Evolutionary conservation across 371 early-diverging fungal species (phyloP).

Genomic region (Lichtheimia ramosa): DNA sequence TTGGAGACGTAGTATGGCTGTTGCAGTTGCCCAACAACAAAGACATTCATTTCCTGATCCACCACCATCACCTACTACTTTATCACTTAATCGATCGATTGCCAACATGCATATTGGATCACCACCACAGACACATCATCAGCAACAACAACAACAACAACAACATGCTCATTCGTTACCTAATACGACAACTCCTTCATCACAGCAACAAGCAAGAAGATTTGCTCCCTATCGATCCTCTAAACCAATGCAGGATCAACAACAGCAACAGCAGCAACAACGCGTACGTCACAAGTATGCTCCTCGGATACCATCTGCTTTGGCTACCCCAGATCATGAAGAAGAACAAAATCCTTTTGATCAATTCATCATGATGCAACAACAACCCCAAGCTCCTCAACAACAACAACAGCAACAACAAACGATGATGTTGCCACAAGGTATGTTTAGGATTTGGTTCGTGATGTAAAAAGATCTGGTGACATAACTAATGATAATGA

Average conservation of each 20-base stretch:
- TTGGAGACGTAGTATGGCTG: slow-evolving; percentile 29
- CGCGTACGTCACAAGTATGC: slow-evolving; percentile 19
- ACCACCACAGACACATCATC: slow-evolving; percentile 20
- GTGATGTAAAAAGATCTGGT: too few relatives aligned
- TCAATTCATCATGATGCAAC: slow-evolving; percentile 9
- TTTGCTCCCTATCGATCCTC: slow-evolving; percentile 38
- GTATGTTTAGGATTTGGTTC: too few relatives aligned
- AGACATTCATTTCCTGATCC: slow-evolving; percentile 24
- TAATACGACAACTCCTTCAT: slow-evolving; percentile 17
- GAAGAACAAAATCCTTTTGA: slow-evolving; percentile 30
- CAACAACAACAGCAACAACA: slow-evolving; percentile 2
- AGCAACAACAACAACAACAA: slow-evolving; percentile 13
- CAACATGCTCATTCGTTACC: neutral
- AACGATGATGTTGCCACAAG: neutral
- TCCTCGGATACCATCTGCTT: slow-evolving; percentile 25
- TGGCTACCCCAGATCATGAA: slow-evolving; percentile 36
- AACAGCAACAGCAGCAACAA: slow-evolving; percentile 12
- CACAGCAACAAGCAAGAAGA: slow-evolving; percentile 19
- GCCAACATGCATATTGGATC: slow-evolving; percentile 35
- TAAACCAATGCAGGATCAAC: slow-evolving; percentile 17
- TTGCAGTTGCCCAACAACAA: slow-evolving; percentile 12
- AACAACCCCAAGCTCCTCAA: neutral
- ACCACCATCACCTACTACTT: slow-evolving; percentile 8
- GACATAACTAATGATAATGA: too few relatives aligned
- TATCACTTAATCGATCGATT: slow-evolving; percentile 23